Base-by-base conservation (phyloP, 148 eudicot species). In the Rhododendron kiyosumense region DNA sequence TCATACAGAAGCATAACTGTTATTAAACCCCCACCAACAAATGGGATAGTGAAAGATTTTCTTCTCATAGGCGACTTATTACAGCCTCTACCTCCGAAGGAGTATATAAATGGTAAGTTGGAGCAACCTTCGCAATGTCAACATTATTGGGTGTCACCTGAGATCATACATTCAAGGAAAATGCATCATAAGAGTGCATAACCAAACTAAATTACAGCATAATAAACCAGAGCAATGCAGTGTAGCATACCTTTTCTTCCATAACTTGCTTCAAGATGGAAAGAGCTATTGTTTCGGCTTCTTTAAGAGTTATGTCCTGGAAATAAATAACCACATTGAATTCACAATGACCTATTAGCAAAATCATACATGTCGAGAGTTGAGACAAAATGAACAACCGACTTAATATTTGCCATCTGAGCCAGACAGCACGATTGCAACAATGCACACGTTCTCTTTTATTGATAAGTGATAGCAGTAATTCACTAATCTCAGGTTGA, bases 71-170 rank as follows among this genome's bases (percentile, higher is more conserved):
- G 84, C 98, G 99, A 59, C 79, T 87, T 81, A 97, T 95, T 34
- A 97, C 98, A 63, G 92, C 95, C 84, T 97, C 99, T 67, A 97
- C 98, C 87, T 97, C 99, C 1, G 98, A 82, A 32, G 99, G 98
- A 71, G 97, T 65, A 85, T 97, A 97, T 75, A 97, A 88, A 89
- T 97, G 99, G 91, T 97, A 97, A 71, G 93, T 89, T 26, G 99
- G 98, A 59, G 98, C 91, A 48, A 97, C 99, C 92, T 90, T 97
- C 12, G 98, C 98, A 80, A 97, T 95, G 90, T 97, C 99, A 30
- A 97, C 99, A 79, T 97, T 95, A 90, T 94, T 97, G 14, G 99
- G 98, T 3, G 99, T 95, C 71, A 97, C 98, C 99, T 97, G 92
- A 82, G 57, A 81, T 28, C 48, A 86, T 38, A 61, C 8, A 28